Conservation (phyloP, 176 grass and related monocot species). For the Tillandsia fasciculata region DNA sequence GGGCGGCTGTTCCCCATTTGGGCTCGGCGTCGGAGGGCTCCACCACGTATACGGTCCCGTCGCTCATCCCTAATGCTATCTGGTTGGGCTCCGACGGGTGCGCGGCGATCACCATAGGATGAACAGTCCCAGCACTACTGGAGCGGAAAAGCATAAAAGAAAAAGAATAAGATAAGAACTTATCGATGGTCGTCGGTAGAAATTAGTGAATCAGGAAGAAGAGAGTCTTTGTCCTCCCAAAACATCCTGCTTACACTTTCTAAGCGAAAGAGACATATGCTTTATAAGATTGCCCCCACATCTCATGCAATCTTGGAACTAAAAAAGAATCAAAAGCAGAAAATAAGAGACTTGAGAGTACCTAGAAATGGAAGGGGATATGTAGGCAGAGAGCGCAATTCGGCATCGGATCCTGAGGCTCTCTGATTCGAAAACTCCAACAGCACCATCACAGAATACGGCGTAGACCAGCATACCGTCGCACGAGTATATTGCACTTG, state of each 20-base stretch:
- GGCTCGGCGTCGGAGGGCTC: conserved; percentile 68
- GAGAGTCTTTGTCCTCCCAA: neutral
- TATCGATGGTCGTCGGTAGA: neutral
- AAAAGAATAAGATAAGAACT: conserved; percentile 3
- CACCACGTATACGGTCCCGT: conserved; percentile 79
- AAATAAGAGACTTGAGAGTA: conserved; percentile 16
- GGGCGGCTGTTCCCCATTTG: conserved; percentile 54
- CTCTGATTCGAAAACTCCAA: conserved; percentile 96
- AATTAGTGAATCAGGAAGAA: neutral
- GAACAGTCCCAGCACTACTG: conserved; percentile 43
- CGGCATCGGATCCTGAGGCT: conserved; percentile 67
- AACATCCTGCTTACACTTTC: no score
- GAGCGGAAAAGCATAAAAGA: conserved; percentile 4
- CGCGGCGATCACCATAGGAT: conserved; percentile 76
- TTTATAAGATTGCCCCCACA: no score
- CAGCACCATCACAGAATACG: conserved; percentile 77
- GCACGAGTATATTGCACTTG: conserved; percentile 95
- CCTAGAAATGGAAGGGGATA: conserved; percentile 71
- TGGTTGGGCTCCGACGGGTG: conserved; percentile 93
- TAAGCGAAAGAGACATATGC: no score
- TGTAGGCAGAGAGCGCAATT: conserved; percentile 72
- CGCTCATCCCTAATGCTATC: conserved; percentile 88
- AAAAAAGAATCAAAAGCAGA: neutral
- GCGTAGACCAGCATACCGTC: conserved; percentile 72
- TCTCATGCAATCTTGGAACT: conserved; percentile 1